Percentiles rank a stretch among this genome's conserved stretches.
Conservation (phyloP, 2,329 filamentous ascomycete species). For the Diplodia scrobiculata region DNA sequence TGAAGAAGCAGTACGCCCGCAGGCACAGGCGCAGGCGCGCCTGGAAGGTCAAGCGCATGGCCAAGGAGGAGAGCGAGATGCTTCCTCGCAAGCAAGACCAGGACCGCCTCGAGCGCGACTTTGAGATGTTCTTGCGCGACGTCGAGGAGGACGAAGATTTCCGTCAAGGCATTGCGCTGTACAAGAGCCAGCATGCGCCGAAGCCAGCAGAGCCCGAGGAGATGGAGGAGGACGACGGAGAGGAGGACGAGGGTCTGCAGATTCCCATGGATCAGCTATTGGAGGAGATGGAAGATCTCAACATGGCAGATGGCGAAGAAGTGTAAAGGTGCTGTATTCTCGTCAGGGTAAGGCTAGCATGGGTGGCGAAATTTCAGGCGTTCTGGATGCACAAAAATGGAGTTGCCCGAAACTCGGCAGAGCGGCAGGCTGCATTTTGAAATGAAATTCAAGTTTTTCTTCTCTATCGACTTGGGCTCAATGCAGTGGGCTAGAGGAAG, state of each 20-base stretch:
- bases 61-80: conserved; percentile 83
- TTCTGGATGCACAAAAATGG: conserved; percentile 16
- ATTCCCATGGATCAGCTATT: conserved; percentile 65
- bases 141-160: conserved; percentile 94
- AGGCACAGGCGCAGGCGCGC: conserved; percentile 77
- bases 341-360: background rate
- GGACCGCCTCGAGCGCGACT: conserved; percentile 86
- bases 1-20: conserved; percentile 94
- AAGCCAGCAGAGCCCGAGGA: conserved; percentile 68
- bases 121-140: conserved; percentile 94
- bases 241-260: conserved; percentile 55
- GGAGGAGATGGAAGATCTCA: conserved; percentile 90
- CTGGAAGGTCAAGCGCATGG: conserved; percentile 95
- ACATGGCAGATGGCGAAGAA: conserved; percentile 60
- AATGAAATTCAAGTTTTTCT: background rate
- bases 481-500: too few species aligned
- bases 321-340: background rate
- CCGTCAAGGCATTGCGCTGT: conserved; percentile 78
- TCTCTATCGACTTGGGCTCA: background rate
- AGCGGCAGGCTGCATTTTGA: background rate
- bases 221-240: conserved; percentile 59
- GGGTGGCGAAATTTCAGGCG: background rate
- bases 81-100: conserved; percentile 84
- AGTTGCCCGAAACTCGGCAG: conserved; percentile 14
- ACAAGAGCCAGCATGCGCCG: conserved; percentile 66